A percentile compares a stretch with the other conserved stretches of the same genome.
Conservation (phyloP, 495 filamentous ascomycete genomes). For the Chaetomium tenue region DNA sequence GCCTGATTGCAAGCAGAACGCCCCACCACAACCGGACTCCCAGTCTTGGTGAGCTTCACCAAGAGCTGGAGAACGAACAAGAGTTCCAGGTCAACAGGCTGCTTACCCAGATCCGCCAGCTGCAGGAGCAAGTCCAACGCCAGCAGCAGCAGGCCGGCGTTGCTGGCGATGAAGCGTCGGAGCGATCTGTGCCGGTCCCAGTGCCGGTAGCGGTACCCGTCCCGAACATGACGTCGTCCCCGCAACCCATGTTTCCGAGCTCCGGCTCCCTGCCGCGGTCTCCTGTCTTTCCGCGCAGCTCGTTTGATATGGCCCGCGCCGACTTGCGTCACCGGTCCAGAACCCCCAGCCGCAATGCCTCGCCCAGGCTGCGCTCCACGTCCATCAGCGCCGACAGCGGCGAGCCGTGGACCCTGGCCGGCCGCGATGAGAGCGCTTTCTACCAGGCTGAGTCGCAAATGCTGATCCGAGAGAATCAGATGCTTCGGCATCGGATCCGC, state of each 20-base stretch:
- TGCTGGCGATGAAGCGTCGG: constrained; percentile 62
- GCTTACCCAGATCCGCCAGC: constrained; percentile 80
- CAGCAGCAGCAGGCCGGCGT: constrained; percentile 49
- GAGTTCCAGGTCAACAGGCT: constrained; percentile 95
- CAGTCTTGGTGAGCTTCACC: constrained; percentile 90
- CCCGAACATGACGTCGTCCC: constrained; percentile 26
- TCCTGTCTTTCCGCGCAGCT: constrained; percentile 55
- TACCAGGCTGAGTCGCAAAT: constrained; percentile 91
- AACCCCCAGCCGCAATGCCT: constrained; percentile 56
- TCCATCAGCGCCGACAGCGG: constrained; percentile 54
- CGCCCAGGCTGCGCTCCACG: constrained; percentile 53
- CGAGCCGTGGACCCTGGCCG: constrained; percentile 44
- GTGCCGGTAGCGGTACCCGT: background rate
- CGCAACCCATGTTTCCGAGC: constrained; percentile 31
- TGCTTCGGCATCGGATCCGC: constrained; percentile 79
- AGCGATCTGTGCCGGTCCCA: constrained; percentile 54
- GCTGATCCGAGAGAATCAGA: constrained; percentile 87
- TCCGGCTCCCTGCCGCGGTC: constrained; percentile 48
- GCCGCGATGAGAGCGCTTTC: constrained; percentile 77
- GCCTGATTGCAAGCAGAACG: constrained; percentile 52
- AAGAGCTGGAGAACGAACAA: constrained; percentile 92
- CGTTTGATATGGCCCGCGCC: constrained; percentile 56
- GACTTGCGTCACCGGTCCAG: constrained; percentile 54
- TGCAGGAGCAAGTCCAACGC: constrained; percentile 77
- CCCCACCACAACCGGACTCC: constrained; percentile 65